A percentile compares a stretch with the other conserved stretches of the same genome.
Conservation (phyloP, 2,329 filamentous ascomycete species). For the Fusarium sp. region DNA sequence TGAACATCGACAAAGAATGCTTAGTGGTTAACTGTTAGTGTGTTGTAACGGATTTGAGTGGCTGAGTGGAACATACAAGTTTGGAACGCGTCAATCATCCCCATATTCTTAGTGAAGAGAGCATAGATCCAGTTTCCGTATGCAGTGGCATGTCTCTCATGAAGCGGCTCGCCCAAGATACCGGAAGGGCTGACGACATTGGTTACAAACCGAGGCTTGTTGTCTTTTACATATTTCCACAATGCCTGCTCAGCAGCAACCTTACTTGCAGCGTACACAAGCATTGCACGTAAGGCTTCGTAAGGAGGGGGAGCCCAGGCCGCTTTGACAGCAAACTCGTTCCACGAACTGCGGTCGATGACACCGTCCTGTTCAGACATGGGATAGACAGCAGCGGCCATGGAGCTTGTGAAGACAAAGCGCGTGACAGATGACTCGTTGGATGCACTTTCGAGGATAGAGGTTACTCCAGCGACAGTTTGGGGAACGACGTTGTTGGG, state of each 20-base stretch:
- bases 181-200: background rate
- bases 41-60: fast-evolving
- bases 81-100: too few relatives aligned
- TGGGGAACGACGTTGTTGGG: constrained; percentile 44
- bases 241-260: constrained; percentile 46
- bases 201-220: background rate
- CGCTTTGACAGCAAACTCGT: constrained; percentile 45
- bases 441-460: too few relatives aligned
- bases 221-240: constrained; percentile 45
- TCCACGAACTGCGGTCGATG: constrained; percentile 36
- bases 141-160: background rate
- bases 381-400: constrained; percentile 10
- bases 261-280: constrained; percentile 49
- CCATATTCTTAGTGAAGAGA: too few relatives aligned
- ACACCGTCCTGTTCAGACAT: background rate
- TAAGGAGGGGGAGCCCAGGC: constrained; percentile 48
- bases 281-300: constrained; percentile 9
- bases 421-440: constrained; percentile 21
- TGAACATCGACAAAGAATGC: too few relatives aligned
- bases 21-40: too few relatives aligned
- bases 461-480: too few relatives aligned
- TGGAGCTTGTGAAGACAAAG: constrained; percentile 49
- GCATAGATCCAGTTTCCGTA: too few relatives aligned
- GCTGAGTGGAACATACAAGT: too few relatives aligned
- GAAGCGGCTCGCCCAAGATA: background rate